Evolutionary conservation across 192 early-diverging fungal species (phyloP), one percentile per base, ranked within the genome.

Genomic region (Piromyces finnis): DNA sequence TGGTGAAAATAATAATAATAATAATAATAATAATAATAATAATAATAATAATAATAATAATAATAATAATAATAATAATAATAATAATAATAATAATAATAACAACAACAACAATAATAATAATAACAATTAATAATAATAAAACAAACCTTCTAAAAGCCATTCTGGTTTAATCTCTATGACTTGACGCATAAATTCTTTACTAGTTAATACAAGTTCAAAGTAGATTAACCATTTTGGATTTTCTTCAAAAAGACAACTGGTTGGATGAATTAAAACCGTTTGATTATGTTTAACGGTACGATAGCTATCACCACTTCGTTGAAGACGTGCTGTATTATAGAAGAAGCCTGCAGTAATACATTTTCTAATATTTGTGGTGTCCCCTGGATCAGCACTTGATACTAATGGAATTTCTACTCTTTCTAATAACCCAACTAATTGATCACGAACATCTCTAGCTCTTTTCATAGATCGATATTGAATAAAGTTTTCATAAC

Each of bases 401-500:
- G 90, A 82, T 26, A 95, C 84, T 77, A 97, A 86, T 29, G 90
- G 86, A 1, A 98, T 93, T 83, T 99, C 97, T 5, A 93, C 92
- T 29, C 96, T 90, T 81, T 98, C 97, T 91, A 97, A 92, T 41
- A 99, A 84, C 9, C 90, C 90, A 22, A 96, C 89, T 79, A 99
- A 88, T 86, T 99, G 97, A 81, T 99, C 96, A 4, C 97, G 91
- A 28, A 99, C 89, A 84, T 97, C 95, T 80, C 94, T 90, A 4
- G 94, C 96, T 26, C 94, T 89, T 35, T 92, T 92, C 90, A 99
- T 91, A 30, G 96, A 93, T 27, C 94, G 88, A 81, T 95, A 90
- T 83, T 98, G 96, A 79, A 99, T 92, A 87, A 93, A 99, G 84
- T 99, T 98, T 82, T 99, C 97, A 84, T 92, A 92, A 86, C 97